Evolutionary conservation across 352 stramenopile genomes (phyloP), one percentile per base, ranked within the genome.

Genomic region (Phytophthora tentaculata): DNA sequence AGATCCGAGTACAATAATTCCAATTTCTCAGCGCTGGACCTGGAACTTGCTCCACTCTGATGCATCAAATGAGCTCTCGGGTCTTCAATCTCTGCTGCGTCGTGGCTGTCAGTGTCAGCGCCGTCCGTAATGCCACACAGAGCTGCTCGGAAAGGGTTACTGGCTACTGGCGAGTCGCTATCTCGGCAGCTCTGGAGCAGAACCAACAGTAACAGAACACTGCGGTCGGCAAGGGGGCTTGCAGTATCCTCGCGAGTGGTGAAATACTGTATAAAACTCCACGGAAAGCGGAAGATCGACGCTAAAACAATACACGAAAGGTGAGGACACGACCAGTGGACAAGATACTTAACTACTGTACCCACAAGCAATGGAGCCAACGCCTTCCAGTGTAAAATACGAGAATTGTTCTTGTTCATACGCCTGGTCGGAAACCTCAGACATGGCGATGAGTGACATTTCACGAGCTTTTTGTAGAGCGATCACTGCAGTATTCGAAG

Each of bases 141-240:
- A 13, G 85, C 75, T 13, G 75, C 70, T 63, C 87, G 80, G 29
- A 90, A 95, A 41, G 84, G 83, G 60, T 95, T 95, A n/a, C 28
- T 75, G 9, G 59, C 56, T 0, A 68, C 57, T 5, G 72, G 70
- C 0, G 70, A 74, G 47, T 82, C 74, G 17, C 66, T 81, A 48
- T 95, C 79, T 56, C 83, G 76, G 55, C 80, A 91, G 53, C 85
- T 90, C 55, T 90, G 83, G 24, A 95, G 69, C 9, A 95, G 59
- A 8, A 92, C 73, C 10, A 94, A 66, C 13, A 94, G 52, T n/a
- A 94, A 23, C 7, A 95, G 56, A 8, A 77, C 76, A 28, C 85
- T 92, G 1, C 87, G 85, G 37, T 95, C 85, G 5, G 80, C 78
- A 22, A 95, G 68, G 3, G 84, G 85, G 32, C 77, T 89, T 26